These are phyloP conservation scores for Scytalidium sp. DNA, from an alignment of 2,329 filamentous ascomycete genomes.

Conservation along the genomic window DNA sequence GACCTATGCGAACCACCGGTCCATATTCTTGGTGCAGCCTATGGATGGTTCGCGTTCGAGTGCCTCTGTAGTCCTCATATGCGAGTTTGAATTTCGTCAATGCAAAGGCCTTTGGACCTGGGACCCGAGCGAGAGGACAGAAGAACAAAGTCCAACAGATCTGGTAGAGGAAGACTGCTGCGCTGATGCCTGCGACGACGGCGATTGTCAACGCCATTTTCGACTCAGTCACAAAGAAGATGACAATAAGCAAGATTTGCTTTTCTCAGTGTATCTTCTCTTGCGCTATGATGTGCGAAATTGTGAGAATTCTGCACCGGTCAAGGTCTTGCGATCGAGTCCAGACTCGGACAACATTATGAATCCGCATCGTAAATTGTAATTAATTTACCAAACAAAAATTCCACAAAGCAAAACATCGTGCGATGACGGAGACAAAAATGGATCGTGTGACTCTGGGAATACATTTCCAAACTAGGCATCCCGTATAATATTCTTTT, in stretches of 20 bases:
- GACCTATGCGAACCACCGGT: conserved; percentile 21
- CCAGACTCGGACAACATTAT: too few species aligned
- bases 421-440: too few species aligned
- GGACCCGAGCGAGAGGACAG: conserved; percentile 8
- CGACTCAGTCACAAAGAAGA: neutral
- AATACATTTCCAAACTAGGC: too few species aligned
- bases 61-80: conserved; percentile 13
- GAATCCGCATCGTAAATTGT: too few species aligned
- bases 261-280: neutral
- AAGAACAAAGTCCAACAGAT: neutral
- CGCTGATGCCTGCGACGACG: neutral
- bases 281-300: too few species aligned
- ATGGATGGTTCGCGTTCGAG: conserved; percentile 12
- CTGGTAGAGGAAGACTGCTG: neutral
- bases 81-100: conserved; percentile 15
- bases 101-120: conserved; percentile 14
- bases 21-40: conserved; percentile 15
- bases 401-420: too few species aligned
- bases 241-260: neutral
- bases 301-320: too few species aligned
- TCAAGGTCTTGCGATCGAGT: too few species aligned
- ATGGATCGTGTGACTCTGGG: too few species aligned
- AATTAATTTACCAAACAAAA: too few species aligned
- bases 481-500: too few species aligned
- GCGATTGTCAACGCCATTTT: neutral